Conservation (phyloP, 2,329 filamentous ascomycete species). For the Macroventuria anomochaeta region DNA sequence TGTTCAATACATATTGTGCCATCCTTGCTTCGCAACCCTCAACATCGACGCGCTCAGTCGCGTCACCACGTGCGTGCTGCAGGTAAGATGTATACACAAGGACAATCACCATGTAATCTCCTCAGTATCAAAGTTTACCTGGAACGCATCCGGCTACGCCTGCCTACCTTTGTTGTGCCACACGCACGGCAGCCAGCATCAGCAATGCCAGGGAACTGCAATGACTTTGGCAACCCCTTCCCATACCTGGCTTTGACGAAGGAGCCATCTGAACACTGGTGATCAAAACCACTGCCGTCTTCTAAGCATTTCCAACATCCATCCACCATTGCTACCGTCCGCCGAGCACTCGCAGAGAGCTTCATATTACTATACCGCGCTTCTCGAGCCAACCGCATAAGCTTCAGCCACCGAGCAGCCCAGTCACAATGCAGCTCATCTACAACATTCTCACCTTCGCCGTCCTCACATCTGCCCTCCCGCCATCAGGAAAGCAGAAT, state of each 20-base stretch:
- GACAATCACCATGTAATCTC: background rate
- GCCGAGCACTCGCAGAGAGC: background rate
- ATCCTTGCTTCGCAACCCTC: slow-evolving; percentile 5
- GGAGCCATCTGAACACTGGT: background rate
- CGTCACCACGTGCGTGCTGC: slow-evolving; percentile 6
- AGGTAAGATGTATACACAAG: background rate
- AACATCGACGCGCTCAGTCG: background rate
- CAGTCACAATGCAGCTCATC: slow-evolving; percentile 4
- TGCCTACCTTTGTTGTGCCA: background rate
- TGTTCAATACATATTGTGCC: background rate
- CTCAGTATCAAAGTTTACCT: background rate
- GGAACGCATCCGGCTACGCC: slow-evolving; percentile 5
- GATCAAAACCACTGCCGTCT: background rate
- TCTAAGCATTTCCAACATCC: background rate
- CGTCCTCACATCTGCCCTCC: slow-evolving; percentile 7
- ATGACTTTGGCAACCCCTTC: slow-evolving; percentile 1
- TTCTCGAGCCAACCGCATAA: background rate
- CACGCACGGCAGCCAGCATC: slow-evolving; percentile 1
- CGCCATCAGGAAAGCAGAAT: slow-evolving; percentile 3
- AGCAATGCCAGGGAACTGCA: slow-evolving; percentile 2
- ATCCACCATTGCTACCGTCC: background rate
- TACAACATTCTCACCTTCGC: slow-evolving; percentile 1
- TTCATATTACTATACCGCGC: background rate
- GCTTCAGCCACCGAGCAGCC: background rate
- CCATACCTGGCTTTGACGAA: background rate